Conservation (phyloP, 805 yeast species). For the Metschnikowia sp. region DNA sequence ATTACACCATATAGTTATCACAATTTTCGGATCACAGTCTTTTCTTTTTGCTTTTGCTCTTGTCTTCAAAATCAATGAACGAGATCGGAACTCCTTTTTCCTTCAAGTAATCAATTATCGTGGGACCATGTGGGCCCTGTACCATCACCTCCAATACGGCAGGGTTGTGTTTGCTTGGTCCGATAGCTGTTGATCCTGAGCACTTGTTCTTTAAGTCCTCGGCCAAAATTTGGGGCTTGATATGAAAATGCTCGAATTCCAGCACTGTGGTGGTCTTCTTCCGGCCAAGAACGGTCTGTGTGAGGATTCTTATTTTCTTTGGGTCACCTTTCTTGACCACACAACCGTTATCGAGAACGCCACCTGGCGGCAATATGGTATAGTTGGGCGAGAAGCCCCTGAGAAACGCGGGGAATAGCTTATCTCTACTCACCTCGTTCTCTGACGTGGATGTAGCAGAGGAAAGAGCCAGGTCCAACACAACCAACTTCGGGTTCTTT, state of each 20-base stretch:
- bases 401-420: slow-evolving; percentile 42
- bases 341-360: slow-evolving; percentile 13
- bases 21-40: slow-evolving; percentile 6
- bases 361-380: slow-evolving; percentile 47
- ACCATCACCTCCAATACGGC: slow-evolving; percentile 68
- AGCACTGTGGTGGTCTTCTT: slow-evolving; percentile 72
- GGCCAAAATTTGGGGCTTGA: slow-evolving; percentile 64
- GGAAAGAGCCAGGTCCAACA: slow-evolving; percentile 53
- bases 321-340: slow-evolving; percentile 51
- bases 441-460: slow-evolving; percentile 34
- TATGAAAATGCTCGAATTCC: slow-evolving; percentile 63
- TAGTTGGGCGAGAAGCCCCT: slow-evolving; percentile 49
- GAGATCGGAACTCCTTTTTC: slow-evolving; percentile 59
- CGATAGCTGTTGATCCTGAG: slow-evolving; percentile 83
- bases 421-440: slow-evolving; percentile 38
- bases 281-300: slow-evolving; percentile 78
- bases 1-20: not conserved
- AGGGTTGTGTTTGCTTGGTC: slow-evolving; percentile 54
- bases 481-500: slow-evolving; percentile 51
- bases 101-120: slow-evolving; percentile 55
- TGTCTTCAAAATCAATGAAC: slow-evolving; percentile 67
- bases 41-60: slow-evolving; percentile 53
- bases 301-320: slow-evolving; percentile 63
- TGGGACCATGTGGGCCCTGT: slow-evolving; percentile 83
- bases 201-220: slow-evolving; percentile 72